Percentiles rank a stretch among this genome's conserved stretches.
phyloP scores from a whole-genome alignment of 352 stramenopile species.

The Phytophthora agathidicida region DNA sequence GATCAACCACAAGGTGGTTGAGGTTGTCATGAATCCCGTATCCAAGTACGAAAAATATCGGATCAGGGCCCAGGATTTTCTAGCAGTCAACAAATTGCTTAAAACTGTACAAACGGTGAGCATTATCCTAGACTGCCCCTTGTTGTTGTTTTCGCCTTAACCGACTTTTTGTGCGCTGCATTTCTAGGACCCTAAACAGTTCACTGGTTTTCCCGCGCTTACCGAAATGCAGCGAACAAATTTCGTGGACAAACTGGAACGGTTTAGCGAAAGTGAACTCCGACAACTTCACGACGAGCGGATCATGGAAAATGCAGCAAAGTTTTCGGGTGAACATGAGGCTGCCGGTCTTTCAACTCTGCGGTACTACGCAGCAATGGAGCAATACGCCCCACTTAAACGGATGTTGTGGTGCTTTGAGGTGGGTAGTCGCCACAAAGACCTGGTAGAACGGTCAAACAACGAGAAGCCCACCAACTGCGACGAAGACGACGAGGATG shows the following conservation, averaged over 20 bases:
- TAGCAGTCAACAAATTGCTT: conserved; percentile 56
- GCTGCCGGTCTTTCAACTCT: conserved; percentile 45
- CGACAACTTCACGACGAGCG: conserved; percentile 43
- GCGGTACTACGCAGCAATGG: conserved; percentile 55
- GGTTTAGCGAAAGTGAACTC: conserved; percentile 63
- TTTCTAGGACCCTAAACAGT: conserved; percentile 22
- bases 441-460: conserved; percentile 19
- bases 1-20: conserved; percentile 45
- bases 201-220: conserved; percentile 45
- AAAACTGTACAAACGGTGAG: conserved; percentile 30
- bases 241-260: conserved; percentile 69
- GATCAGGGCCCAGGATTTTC: conserved; percentile 30
- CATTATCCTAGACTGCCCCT: neutral
- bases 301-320: conserved; percentile 39
- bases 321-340: conserved; percentile 33
- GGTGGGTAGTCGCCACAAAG: conserved; percentile 31
- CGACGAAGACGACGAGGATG: conserved; percentile 50
- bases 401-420: conserved; percentile 71
- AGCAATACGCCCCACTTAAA: conserved; percentile 60
- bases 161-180: neutral
- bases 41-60: conserved; percentile 41
- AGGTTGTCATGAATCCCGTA: conserved; percentile 35
- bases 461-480: conserved; percentile 14
- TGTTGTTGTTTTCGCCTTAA: neutral
- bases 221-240: conserved; percentile 60